Base-by-base conservation (phyloP, 2,329 filamentous ascomycete genomes). In the Ampelomyces quisqualis region DNA sequence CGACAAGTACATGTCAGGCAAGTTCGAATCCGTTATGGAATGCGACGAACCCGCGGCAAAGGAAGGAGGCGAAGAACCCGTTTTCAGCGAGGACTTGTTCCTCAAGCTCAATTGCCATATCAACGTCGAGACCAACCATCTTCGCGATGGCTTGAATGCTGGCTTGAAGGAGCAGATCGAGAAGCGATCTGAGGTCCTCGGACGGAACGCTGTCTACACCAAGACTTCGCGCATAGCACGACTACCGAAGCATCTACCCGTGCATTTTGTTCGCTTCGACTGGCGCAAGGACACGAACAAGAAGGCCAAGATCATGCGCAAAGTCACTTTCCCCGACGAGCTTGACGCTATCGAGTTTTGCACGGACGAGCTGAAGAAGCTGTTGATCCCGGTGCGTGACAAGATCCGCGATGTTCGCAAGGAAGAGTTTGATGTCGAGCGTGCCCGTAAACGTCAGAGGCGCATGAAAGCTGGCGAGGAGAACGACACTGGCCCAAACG, bases 301-400 rank as follows among this genome's bases (percentile, higher is more conserved):
- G 76, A 98, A 98, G 77, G 90, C 91, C 54, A 98, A 98, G 78
- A 98, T 98, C 58, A 91, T 98, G 88, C 88, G 90, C 66, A 98
- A 97, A 73, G 93, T 98, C 42, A 91, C 89, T 0, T 98, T 98
- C 66, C 91, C 91, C 5, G 84, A 88, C 35, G 93, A 98, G 70
- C 76, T 98, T 22, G 93, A 98, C 61, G 82, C 88, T 26, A 84
- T 95, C 15, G 93, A 98, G 65, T 96, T 95, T 70, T 98, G 93
- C 70, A 91, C 90, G 9, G 90, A 97, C 18, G 85, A 93, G 38
- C 76, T 98, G 49, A 86, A 82, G 68, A 84, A 85, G 63, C 81
- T 86, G 55, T 77, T 98, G 30, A 75, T 96, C 32, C 94, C 93
- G 1, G 85, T 98, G n/a, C 82, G 93, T 45, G 93, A 98, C 74